A percentile compares a stretch with the other conserved stretches of the same genome.
Conservation (phyloP, 176 grass and related monocot species). For the Echinochloa phyllopogon region DNA sequence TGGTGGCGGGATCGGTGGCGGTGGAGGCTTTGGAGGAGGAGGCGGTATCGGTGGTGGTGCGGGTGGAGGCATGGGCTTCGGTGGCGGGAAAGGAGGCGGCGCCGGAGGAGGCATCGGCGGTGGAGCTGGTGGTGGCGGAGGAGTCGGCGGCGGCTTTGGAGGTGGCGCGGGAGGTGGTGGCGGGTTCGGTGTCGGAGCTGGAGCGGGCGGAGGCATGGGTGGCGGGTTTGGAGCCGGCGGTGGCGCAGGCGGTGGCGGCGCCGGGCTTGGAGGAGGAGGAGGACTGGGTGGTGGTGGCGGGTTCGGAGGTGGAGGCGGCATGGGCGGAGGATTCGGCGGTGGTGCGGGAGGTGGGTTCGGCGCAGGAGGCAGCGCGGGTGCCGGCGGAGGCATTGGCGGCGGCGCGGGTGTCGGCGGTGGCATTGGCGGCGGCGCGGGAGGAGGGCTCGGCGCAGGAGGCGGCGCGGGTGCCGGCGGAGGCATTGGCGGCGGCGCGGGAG, state of each 20-base stretch:
- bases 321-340: neutral
- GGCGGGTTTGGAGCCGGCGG: neutral
- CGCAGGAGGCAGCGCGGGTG: neutral
- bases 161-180: constrained; percentile 11
- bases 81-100: neutral
- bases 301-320: constrained; percentile 1
- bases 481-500: neutral
- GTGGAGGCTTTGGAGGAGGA: neutral
- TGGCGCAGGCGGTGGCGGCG: constrained; percentile 32
- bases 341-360: neutral
- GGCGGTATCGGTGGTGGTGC: constrained; percentile 18
- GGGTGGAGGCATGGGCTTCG: neutral
- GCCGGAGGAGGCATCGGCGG: constrained; percentile 16
- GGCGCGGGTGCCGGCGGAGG: neutral
- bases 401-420: neutral
- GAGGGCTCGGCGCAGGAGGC: neutral
- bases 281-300: constrained; percentile 16
- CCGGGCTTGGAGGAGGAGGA: neutral
- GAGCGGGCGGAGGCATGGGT: neutral
- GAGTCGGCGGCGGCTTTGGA: constrained; percentile 24
- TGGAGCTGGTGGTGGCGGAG: constrained; percentile 9
- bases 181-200: constrained; percentile 8
- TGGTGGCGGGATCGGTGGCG: neutral
- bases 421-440: neutral
- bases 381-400: neutral